Evolutionary conservation across 257 asterid genomes (phyloP), one percentile per base, ranked within the genome.

Genomic region (Rehmannia glutinosa): DNA sequence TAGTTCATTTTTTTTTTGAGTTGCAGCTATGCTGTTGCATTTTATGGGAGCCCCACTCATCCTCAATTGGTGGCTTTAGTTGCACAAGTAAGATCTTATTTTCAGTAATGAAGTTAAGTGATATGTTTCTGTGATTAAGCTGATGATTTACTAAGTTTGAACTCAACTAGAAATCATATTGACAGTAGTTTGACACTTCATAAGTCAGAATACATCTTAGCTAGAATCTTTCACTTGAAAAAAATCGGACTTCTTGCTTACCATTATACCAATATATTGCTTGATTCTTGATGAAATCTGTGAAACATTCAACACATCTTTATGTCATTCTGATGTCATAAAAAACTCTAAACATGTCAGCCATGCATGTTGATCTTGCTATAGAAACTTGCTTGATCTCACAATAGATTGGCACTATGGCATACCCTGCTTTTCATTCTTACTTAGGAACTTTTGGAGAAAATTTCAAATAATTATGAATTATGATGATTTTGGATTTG

Each of bases 31-130:
- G 97, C 97, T 51, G 82, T 93, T 81, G 99, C 96, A 54, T 93
- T 88, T 69, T 72, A 66, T 73, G 96, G 99, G 76, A 81, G 75
- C 70, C 70, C 87, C 69, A 78, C 86, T 53, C 92, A 75, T 81
- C 94, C 97, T 67, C 96, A 76, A 39, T 84, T 93, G 81, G 96
- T 93, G 81, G 99, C 97, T 53, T 81, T 93, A 70, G 85, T 93
- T 75, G 99, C 99, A 27, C 99, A 93, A 74, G 99, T 92, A 82
- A 84, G 91, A 23, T 47, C 25, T 66, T 57, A 6, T 49, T 17
- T 67, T 30, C 66, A 49, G 9, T 73, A 36, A 45, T 50, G 11
- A 69, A 32, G 66, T 43, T 21, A 67, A 24, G 68, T 62, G 21
- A n/a, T 60, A 24, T 55, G 66, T 63, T 30, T 41, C 51, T 12